Conservation (phyloP, 2,329 filamentous ascomycete species). For the Talaromyces sp. region DNA sequence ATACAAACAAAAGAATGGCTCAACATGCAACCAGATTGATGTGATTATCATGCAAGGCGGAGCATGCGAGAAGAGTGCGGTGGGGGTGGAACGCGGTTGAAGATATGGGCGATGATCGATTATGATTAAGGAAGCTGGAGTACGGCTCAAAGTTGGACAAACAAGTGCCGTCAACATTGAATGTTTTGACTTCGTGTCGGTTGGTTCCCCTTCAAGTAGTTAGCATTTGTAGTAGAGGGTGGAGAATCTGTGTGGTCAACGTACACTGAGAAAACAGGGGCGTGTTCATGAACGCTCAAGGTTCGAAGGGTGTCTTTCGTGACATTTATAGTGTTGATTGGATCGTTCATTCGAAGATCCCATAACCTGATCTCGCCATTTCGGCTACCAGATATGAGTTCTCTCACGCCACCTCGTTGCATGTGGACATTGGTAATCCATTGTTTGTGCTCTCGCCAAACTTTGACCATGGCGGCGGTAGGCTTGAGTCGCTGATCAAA, state of each 20-base stretch:
- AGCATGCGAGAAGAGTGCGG: constrained; percentile 81
- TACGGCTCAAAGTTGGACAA: constrained; percentile 86
- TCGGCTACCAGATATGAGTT: constrained; percentile 82
- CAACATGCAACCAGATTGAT: constrained; percentile 71
- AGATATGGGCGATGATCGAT: constrained; percentile 74
- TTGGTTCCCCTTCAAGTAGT: constrained; percentile 66
- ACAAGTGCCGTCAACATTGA: constrained; percentile 76
- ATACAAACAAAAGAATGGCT: background rate
- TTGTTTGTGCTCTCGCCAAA: constrained; percentile 92
- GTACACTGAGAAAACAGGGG: constrained; percentile 91
- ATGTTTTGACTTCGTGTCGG: constrained; percentile 81
- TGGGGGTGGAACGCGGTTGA: constrained; percentile 94
- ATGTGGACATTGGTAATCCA: constrained; percentile 97
- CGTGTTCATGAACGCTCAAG: constrained; percentile 89
- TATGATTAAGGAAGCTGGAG: constrained; percentile 78
- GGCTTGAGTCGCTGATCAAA: constrained; percentile 84
- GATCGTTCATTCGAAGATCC: constrained; percentile 85
- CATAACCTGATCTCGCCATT: constrained; percentile 93
- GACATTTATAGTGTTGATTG: constrained; percentile 67
- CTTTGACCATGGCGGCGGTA: constrained; percentile 87
- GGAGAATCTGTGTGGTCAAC: constrained; percentile 30
- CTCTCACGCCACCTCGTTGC: constrained; percentile 88
- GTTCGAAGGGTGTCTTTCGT: constrained; percentile 76
- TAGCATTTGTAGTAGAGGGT: background rate
- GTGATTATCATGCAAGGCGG: constrained; percentile 80